Conservation (phyloP, 192 early-diverging fungal genomes). For the Coemansia reversa region DNA sequence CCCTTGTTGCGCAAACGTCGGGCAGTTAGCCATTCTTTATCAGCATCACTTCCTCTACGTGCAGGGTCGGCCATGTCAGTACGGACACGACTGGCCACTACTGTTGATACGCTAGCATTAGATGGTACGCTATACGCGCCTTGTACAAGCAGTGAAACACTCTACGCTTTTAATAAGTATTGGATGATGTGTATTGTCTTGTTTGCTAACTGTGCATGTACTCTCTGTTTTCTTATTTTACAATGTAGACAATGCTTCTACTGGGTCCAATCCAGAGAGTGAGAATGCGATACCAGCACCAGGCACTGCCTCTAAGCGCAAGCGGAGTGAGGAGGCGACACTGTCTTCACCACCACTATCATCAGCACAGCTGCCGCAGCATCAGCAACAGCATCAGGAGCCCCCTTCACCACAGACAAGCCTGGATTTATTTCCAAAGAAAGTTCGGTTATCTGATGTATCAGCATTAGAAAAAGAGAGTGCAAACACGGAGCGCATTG, state of each 20-base stretch:
- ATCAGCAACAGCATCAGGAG: background rate
- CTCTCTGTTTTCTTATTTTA: too few species aligned
- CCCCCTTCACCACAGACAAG: too few species aligned
- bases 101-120: slow-evolving; percentile 25
- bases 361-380: background rate
- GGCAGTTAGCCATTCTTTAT: background rate
- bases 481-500: too few species aligned
- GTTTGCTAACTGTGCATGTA: too few species aligned
- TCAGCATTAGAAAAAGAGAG: too few species aligned
- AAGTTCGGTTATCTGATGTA: too few species aligned
- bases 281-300: slow-evolving; percentile 3
- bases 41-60: slow-evolving; percentile 6
- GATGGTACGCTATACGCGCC: background rate
- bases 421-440: too few species aligned
- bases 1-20: background rate
- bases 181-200: too few species aligned
- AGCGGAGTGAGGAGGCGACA: background rate
- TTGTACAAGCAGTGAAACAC: too few species aligned
- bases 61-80: slow-evolving; percentile 23
- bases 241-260: too few species aligned
- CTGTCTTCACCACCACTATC: background rate
- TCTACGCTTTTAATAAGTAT: too few species aligned
- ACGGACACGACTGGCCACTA: slow-evolving; percentile 24
- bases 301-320: slow-evolving; percentile 12
- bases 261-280: background rate